Conservation (phyloP, 2,329 filamentous ascomycete species). For the Cadophora malorum region DNA sequence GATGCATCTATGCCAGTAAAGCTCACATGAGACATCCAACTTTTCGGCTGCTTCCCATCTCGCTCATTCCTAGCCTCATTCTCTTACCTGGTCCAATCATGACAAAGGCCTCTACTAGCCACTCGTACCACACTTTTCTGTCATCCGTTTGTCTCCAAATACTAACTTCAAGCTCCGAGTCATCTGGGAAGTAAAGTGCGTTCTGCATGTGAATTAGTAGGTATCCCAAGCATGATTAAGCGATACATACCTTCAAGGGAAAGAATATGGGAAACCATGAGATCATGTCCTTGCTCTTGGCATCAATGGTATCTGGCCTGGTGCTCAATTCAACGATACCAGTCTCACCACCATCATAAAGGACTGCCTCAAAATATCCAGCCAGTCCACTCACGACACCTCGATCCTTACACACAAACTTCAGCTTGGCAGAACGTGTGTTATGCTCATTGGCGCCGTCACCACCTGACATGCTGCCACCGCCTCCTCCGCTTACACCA, state of each 20-base stretch:
- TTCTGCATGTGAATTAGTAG: slow-evolving; percentile 58
- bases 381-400: slow-evolving; percentile 90
- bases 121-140: slow-evolving; percentile 97
- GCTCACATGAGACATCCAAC: slow-evolving; percentile 73
- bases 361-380: slow-evolving; percentile 95
- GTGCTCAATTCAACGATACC: slow-evolving; percentile 85
- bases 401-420: slow-evolving; percentile 77
- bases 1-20: background rate
- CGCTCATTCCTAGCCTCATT: slow-evolving; percentile 70
- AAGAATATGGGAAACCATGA: slow-evolving; percentile 99
- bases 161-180: slow-evolving; percentile 84
- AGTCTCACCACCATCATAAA: slow-evolving; percentile 67
- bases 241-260: slow-evolving; percentile 77
- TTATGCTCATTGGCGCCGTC: slow-evolving; percentile 93
- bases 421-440: slow-evolving; percentile 76
- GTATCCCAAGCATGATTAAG: background rate
- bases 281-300: slow-evolving; percentile 97
- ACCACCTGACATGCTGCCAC: slow-evolving; percentile 75
- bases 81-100: slow-evolving; percentile 65
- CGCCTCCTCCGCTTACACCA: slow-evolving; percentile 69
- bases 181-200: slow-evolving; percentile 83
- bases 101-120: slow-evolving; percentile 86
- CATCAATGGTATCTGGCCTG: slow-evolving; percentile 88
- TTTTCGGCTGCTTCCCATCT: slow-evolving; percentile 72
- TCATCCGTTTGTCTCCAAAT: slow-evolving; percentile 98